These are phyloP conservation scores for Volvox carteri DNA, from an alignment of 163 green algal species.

Conservation along the genomic window DNA sequence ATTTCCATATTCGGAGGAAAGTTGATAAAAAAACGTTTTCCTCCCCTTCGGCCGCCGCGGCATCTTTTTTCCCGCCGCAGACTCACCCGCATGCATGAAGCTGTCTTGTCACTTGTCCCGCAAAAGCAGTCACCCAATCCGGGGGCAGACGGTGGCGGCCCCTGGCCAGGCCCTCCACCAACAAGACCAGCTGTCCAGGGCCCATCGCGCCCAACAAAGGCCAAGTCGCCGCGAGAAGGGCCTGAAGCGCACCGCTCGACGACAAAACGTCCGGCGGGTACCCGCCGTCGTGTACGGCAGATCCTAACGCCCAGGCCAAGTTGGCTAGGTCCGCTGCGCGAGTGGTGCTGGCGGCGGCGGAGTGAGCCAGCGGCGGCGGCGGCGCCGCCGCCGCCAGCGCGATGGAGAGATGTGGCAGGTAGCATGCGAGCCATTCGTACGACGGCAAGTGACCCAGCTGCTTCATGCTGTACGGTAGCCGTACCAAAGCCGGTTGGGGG, in stretches of 20 bases:
- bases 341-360: not conserved
- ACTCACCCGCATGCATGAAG: constrained; percentile 34
- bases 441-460: not conserved
- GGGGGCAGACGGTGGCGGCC: constrained; percentile 18
- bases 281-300: not conserved
- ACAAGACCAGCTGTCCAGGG: constrained; percentile 36
- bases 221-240: constrained; percentile 7
- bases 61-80: too few species aligned
- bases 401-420: not conserved
- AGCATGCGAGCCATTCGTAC: constrained; percentile 8
- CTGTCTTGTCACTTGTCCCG: not conserved
- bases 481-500: not conserved
- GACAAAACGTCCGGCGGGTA: not conserved
- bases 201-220: not conserved
- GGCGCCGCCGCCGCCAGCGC: not conserved
- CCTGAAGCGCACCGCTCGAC: constrained; percentile 18
- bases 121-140: not conserved
- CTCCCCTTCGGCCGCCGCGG: too few species aligned
- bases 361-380: not conserved
- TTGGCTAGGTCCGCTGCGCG: constrained; percentile 17
- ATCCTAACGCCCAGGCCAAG: constrained; percentile 25
- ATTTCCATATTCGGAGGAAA: too few species aligned
- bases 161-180: constrained; percentile 49
- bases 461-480: constrained; percentile 21
- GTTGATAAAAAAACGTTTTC: too few species aligned